phyloP scores from a whole-genome alignment of 371 early-diverging fungal genomes.

The Gilbertella persicaria region DNA sequence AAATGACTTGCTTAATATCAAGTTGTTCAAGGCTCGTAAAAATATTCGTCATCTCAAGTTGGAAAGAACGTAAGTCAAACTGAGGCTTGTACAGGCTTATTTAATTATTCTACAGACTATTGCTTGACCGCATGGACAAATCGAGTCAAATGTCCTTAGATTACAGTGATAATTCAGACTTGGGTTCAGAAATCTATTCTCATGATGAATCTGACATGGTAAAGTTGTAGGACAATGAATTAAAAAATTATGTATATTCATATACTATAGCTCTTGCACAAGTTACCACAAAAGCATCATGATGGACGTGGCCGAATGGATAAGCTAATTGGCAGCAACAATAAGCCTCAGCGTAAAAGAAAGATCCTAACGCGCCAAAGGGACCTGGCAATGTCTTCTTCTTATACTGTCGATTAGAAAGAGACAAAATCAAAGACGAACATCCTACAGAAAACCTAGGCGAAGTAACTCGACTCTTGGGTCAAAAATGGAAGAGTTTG shows the following conservation, averaged over 20 bases:
- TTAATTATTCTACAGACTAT: conserved; percentile 9
- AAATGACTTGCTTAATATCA: conserved; percentile 47
- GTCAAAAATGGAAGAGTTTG: conserved; percentile 55
- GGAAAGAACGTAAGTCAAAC: conserved; percentile 45
- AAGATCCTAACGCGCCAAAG: conserved; percentile 72
- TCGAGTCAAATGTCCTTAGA: conserved; percentile 19
- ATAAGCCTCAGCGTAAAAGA: conserved; percentile 44
- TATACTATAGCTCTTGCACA: conserved; percentile 1
- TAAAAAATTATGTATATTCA: not conserved
- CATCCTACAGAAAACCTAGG: conserved; percentile 53
- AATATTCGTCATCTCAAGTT: conserved; percentile 47
- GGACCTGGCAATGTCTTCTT: conserved; percentile 72
- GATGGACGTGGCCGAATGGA: conserved; percentile 13
- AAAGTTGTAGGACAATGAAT: not conserved
- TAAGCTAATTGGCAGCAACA: conserved; percentile 10
- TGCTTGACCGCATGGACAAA: conserved; percentile 32
- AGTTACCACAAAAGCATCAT: conserved; percentile 9
- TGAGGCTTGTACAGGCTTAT: not conserved
- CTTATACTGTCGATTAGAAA: conserved; percentile 58
- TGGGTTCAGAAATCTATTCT: conserved; percentile 27
- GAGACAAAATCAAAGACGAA: conserved; percentile 61
- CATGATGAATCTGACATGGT: conserved; percentile 29
- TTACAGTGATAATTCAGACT: conserved; percentile 31
- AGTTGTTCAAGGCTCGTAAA: conserved; percentile 49
- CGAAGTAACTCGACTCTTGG: conserved; percentile 53